These are phyloP conservation scores for Funneliformis caledonium DNA, from an alignment of 371 early-diverging fungal genomes.

Conservation along the genomic window DNA sequence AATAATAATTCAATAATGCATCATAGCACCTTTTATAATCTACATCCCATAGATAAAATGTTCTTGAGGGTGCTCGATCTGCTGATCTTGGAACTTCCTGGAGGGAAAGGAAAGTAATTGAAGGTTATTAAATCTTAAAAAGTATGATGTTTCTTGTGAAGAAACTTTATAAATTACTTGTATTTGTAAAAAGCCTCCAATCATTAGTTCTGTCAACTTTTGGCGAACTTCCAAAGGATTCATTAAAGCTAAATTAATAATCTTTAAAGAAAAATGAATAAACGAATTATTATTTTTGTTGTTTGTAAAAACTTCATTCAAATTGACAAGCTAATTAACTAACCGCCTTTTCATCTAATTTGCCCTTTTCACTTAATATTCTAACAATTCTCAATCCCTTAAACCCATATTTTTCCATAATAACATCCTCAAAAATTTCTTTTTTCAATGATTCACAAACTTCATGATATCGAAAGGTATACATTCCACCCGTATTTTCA, in stretches of 20 bases:
- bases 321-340: slow-evolving; percentile 6
- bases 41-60: slow-evolving; percentile 84
- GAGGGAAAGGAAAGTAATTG: background rate
- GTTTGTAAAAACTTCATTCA: background rate
- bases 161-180: slow-evolving; percentile 52
- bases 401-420: slow-evolving; percentile 78
- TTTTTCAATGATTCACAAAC: slow-evolving; percentile 65
- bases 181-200: slow-evolving; percentile 75
- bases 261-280: slow-evolving; percentile 43
- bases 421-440: slow-evolving; percentile 65
- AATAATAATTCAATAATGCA: slow-evolving; percentile 63
- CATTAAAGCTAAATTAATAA: slow-evolving; percentile 80
- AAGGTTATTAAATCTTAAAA: no score
- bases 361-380: slow-evolving; percentile 76
- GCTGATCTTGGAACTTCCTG: slow-evolving; percentile 86
- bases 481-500: slow-evolving; percentile 77
- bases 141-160: background rate
- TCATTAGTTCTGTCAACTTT: slow-evolving; percentile 66
- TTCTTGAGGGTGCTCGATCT: slow-evolving; percentile 86
- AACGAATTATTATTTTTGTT: background rate
- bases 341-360: slow-evolving; percentile 83
- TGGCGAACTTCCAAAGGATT: slow-evolving; percentile 75
- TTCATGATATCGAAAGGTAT: slow-evolving; percentile 65
- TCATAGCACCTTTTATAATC: slow-evolving; percentile 66
- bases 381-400: slow-evolving; percentile 74